phyloP scores from a whole-genome alignment of 129 eudicot species.

The Arctium lappa region DNA sequence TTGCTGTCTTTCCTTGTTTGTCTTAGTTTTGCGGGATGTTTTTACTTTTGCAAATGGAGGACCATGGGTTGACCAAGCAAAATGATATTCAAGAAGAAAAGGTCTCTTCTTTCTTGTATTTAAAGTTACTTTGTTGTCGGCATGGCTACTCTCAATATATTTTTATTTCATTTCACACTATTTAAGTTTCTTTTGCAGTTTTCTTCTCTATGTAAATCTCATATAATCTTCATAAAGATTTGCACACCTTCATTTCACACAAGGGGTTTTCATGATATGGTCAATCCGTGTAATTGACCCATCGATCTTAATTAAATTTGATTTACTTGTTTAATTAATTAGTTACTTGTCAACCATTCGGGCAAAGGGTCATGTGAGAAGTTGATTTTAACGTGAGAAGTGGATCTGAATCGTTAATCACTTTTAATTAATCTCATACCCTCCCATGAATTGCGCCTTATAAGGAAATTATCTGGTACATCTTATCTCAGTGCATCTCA shows the following conservation, averaged over 20 bases:
- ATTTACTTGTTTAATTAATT: neutral
- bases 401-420: too few relatives aligned
- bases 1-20: neutral
- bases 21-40: slow-evolving; percentile 9
- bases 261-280: neutral
- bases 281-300: neutral
- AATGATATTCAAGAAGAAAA: slow-evolving; percentile 13
- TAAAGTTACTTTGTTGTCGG: slow-evolving; percentile 4
- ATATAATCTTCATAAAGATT: neutral
- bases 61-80: slow-evolving; percentile 28
- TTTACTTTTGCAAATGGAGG: slow-evolving; percentile 14
- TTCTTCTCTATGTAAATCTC: neutral
- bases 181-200: neutral
- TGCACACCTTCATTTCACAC: neutral
- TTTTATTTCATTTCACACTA: neutral
- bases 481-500: too few relatives aligned
- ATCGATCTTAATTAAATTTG: neutral
- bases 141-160: neutral
- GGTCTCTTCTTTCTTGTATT: slow-evolving; percentile 8
- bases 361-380: too few relatives aligned
- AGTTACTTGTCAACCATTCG: too few relatives aligned
- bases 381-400: too few relatives aligned
- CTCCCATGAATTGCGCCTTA: too few relatives aligned
- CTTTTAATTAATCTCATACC: too few relatives aligned
- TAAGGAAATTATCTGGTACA: too few relatives aligned